These are phyloP conservation scores for Barnettozyma wickerhamii DNA, from an alignment of 805 yeast genomes.

Conservation along the genomic window DNA sequence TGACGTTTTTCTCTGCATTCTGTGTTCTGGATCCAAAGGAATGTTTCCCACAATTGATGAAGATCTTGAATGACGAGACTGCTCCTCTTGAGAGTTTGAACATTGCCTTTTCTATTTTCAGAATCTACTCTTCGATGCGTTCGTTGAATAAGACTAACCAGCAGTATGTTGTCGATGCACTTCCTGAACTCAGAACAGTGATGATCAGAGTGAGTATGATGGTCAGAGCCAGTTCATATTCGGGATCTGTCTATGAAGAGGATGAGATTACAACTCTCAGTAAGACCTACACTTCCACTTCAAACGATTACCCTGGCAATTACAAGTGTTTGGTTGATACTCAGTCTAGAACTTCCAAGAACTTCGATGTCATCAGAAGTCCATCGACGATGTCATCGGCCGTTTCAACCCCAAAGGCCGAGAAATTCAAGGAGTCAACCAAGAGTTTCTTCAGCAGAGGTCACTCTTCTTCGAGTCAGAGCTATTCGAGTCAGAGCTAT, in stretches of 20 bases:
- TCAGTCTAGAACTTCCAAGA: constrained; percentile 1
- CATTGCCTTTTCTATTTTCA: constrained; percentile 34
- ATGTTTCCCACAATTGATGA: constrained; percentile 18
- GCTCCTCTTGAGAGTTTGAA: constrained; percentile 29
- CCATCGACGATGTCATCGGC: constrained; percentile 20
- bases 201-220: constrained; percentile 19
- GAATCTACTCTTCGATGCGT: constrained; percentile 29
- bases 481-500: constrained; percentile 14
- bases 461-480: constrained; percentile 18
- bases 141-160: constrained; percentile 23
- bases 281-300: constrained; percentile 17
- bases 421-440: constrained; percentile 23
- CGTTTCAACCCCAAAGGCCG: constrained; percentile 21
- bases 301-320: constrained; percentile 17
- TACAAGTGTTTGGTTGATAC: no score
- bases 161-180: constrained; percentile 24
- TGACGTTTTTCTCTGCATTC: constrained; percentile 26
- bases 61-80: constrained; percentile 27
- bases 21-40: constrained; percentile 21
- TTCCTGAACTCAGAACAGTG: constrained; percentile 28
- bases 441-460: constrained; percentile 23
- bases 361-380: constrained; percentile 12
- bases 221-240: constrained; percentile 19
- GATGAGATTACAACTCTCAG: constrained; percentile 15
- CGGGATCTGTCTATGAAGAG: constrained; percentile 16